Evolutionary conservation across 192 early-diverging fungal genomes (phyloP).

Genomic region (Allomyces javanicus): DNA sequence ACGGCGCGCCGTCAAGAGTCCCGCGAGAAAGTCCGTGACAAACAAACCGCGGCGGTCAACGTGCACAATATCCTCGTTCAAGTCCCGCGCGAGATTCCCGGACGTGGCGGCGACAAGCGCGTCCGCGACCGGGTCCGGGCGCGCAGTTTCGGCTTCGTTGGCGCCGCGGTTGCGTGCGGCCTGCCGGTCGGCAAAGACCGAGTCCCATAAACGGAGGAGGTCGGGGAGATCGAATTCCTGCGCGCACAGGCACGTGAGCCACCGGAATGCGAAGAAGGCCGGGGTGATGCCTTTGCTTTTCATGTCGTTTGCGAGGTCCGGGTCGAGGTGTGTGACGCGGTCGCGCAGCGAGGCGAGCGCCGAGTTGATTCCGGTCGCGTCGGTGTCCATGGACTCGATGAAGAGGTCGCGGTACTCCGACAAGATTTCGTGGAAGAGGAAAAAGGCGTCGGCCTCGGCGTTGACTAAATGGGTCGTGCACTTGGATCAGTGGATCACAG

Average conservation of each 20-base stretch:
- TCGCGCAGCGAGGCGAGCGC: too few relatives aligned
- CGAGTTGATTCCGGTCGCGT: conserved; percentile 1
- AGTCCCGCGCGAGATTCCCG: neutral
- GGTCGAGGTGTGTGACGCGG: too few relatives aligned
- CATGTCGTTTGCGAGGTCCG: neutral
- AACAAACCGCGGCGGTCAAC: neutral
- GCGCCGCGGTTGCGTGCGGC: neutral
- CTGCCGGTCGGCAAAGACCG: conserved; percentile 45
- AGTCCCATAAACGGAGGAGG: conserved; percentile 60
- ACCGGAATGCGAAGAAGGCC: conserved; percentile 59
- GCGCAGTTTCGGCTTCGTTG: neutral
- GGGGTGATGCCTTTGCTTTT: conserved; percentile 35
- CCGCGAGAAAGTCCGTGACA: neutral
- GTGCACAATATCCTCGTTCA: neutral
- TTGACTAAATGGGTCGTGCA: conserved; percentile 19
- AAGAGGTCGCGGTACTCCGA: conserved; percentile 59
- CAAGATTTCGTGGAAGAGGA: conserved; percentile 49
- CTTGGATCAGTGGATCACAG: neutral
- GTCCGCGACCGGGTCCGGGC: neutral
- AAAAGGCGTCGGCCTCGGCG: conserved; percentile 64
- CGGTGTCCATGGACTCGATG: conserved; percentile 44
- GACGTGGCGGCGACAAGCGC: neutral
- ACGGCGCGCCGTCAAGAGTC: neutral
- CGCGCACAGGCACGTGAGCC: conserved; percentile 54
- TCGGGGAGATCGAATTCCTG: conserved; percentile 61